Evolutionary conservation across 495 filamentous ascomycete species (phyloP), one percentile per base, ranked within the genome.

Genomic region (Paragyromitra xinjiangensis): DNA sequence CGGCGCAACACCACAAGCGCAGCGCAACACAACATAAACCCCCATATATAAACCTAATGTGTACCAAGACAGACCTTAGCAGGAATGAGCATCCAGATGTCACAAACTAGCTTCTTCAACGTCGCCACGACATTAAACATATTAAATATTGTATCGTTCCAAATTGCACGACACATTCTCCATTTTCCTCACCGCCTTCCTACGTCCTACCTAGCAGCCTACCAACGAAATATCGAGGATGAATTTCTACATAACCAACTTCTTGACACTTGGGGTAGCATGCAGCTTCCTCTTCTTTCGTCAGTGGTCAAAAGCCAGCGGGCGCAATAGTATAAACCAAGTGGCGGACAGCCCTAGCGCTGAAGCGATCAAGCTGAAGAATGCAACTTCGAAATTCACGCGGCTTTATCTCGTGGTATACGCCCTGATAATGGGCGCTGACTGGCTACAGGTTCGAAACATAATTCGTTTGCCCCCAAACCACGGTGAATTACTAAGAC

Each of bases 371-470:
- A 64, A 53, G 14, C 48, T 66, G 51, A 63, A 80, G 39, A 75
- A 72, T 51, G 84, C 83, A 39, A 84, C 83, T 19, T 78, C 58
- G 26, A 75, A 73, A 39, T 85, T 87, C 64, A 83, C 73, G 16
- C 62, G 79, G 37, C 71, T 84, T n/a, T 87, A 86, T 77, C 77
- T 86, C 8, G 51, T 78, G 14, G 87, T 86, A 8, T 89, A 88
- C 68, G 83, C 82, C 39, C 85, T 89, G 7, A 83, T 85, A 14
- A 85, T 85, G 84, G 84, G 84, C 72, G 84, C 87, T n/a, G 87
- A 89, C 78, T 88, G 87, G 86, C 83, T 88, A 53, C 87, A 89
- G 83, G 85, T 85, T 78, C 76, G 81, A 67, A 56, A 34, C 51
- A 58, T 59, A 11, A 14, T 48, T 55, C 37, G 14, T 69, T 34